Conservation (phyloP, 2,329 filamentous ascomycete genomes). For the Neurospora sp. region DNA sequence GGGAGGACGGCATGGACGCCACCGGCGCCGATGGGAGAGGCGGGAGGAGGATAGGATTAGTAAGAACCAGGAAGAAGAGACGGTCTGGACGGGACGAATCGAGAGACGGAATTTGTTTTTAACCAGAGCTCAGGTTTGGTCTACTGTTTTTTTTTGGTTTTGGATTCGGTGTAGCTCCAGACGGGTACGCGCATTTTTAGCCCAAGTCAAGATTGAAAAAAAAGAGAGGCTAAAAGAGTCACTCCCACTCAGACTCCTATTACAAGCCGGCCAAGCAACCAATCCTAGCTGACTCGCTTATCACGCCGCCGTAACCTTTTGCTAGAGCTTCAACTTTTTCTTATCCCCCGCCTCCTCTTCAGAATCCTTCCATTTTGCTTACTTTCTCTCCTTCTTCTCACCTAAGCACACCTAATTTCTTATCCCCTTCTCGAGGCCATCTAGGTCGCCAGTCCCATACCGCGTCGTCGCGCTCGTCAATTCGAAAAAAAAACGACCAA, state of each 20-base stretch:
- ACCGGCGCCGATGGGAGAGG: background rate
- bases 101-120: background rate
- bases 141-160: constrained; percentile 3
- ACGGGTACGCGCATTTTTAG: constrained; percentile 3
- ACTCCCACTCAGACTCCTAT: background rate
- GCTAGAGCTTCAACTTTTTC: constrained; percentile 1
- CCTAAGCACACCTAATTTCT: background rate
- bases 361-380: background rate
- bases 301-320: background rate
- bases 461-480: constrained; percentile 11
- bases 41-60: background rate
- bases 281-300: background rate
- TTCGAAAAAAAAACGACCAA: constrained; percentile 8
- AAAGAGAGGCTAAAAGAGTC: background rate
- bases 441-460: background rate
- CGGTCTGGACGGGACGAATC: background rate
- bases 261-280: background rate
- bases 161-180: background rate
- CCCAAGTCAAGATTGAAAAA: background rate
- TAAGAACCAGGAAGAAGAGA: background rate
- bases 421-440: background rate
- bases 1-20: background rate
- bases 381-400: background rate
- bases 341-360: background rate
- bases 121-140: background rate